These are phyloP conservation scores for Leishmania guyanensis DNA, from an alignment of 208 protist species.

Conservation along the genomic window DNA sequence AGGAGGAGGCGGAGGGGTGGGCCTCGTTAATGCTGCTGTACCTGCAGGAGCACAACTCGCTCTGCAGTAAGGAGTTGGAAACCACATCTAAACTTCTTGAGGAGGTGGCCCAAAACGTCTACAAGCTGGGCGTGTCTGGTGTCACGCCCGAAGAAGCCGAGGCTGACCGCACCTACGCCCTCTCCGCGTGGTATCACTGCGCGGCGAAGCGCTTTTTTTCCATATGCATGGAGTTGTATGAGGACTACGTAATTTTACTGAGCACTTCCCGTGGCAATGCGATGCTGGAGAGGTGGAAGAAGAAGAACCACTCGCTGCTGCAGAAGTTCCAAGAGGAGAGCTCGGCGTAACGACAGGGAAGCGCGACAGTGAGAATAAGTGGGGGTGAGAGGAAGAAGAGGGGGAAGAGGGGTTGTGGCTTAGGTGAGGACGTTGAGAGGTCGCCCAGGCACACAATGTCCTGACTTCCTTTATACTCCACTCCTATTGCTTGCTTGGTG, in stretches of 20 bases:
- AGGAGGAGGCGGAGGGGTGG: constrained; percentile 54
- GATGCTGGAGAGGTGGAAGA: constrained; percentile 53
- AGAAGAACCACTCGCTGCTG: constrained; percentile 32
- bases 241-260: constrained; percentile 52
- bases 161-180: constrained; percentile 59
- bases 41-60: constrained; percentile 38
- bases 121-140: constrained; percentile 34
- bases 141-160: constrained; percentile 41
- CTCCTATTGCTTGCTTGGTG: not conserved
- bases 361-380: constrained; percentile 12
- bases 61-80: constrained; percentile 37
- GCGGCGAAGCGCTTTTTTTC: constrained; percentile 78
- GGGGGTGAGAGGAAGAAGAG: constrained; percentile 2
- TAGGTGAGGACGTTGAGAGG: not conserved
- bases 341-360: constrained; percentile 16
- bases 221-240: constrained; percentile 69
- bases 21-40: constrained; percentile 38
- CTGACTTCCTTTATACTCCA: not conserved
- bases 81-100: constrained; percentile 35
- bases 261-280: constrained; percentile 39
- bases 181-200: constrained; percentile 67
- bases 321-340: constrained; percentile 37
- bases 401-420: not conserved
- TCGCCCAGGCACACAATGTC: not conserved
- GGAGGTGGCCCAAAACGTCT: constrained; percentile 53